Conservation (phyloP, 306 rosid genomes). For the Castanea mollissima region DNA sequence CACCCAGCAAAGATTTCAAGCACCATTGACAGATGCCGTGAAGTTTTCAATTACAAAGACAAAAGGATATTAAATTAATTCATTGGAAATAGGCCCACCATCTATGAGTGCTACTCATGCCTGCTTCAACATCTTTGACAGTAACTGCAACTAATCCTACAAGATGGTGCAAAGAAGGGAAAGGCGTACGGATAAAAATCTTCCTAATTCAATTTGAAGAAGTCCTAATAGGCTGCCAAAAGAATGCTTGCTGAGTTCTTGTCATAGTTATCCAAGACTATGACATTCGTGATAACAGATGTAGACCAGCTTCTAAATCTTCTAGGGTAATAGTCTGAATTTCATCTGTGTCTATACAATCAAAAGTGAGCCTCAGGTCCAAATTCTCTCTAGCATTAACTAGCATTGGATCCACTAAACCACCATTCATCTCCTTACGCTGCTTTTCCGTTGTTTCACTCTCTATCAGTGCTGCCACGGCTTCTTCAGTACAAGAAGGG, state of each 20-base stretch:
- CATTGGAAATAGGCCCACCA: neutral
- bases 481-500: conserved; percentile 57
- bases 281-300: conserved; percentile 43
- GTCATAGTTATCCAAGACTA: neutral
- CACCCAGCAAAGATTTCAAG: neutral
- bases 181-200: conserved; percentile 11
- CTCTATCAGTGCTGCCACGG: conserved; percentile 57
- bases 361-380: conserved; percentile 84
- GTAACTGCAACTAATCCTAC: neutral
- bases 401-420: conserved; percentile 75
- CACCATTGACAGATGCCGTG: neutral
- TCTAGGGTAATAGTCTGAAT: conserved; percentile 70
- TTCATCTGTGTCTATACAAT: conserved; percentile 81
- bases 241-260: conserved; percentile 14
- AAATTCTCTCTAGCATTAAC: conserved; percentile 86
- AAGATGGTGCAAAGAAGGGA: neutral
- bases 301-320: conserved; percentile 79
- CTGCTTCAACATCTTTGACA: neutral
- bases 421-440: conserved; percentile 83
- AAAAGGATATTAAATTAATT: neutral
- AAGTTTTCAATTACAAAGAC: neutral
- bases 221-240: conserved; percentile 21
- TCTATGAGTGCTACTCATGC: neutral
- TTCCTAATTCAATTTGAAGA: conserved; percentile 16
- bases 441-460: conserved; percentile 68